These are phyloP conservation scores for Petunia axillaris DNA, from an alignment of 257 asterid genomes.

Conservation along the genomic window DNA sequence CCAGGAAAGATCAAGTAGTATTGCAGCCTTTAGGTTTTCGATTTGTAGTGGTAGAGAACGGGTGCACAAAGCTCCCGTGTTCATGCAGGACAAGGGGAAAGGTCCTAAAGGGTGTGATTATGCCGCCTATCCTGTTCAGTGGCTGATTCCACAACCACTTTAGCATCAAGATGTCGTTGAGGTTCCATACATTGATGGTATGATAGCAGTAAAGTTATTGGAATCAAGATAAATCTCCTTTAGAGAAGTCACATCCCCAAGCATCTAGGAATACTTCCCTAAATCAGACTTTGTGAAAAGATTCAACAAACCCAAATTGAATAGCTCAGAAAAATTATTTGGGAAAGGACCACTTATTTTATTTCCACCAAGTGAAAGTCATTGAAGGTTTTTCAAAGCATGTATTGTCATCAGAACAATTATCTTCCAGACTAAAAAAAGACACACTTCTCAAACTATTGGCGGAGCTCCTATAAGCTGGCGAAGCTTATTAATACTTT, in stretches of 20 bases:
- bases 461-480: no score
- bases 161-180: background rate
- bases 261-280: slow-evolving; percentile 37
- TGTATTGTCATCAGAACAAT: slow-evolving; percentile 28
- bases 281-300: slow-evolving; percentile 30
- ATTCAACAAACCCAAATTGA: slow-evolving; percentile 7
- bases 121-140: no score
- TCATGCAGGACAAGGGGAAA: no score
- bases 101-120: no score
- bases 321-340: slow-evolving; percentile 20
- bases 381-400: slow-evolving; percentile 27
- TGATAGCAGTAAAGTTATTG: background rate
- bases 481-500: no score
- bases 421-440: slow-evolving; percentile 3
- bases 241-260: slow-evolving; percentile 34
- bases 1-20: background rate
- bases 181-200: slow-evolving; percentile 12
- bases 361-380: slow-evolving; percentile 5
- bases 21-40: slow-evolving; percentile 15
- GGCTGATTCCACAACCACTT: no score
- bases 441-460: slow-evolving; percentile 36
- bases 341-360: slow-evolving; percentile 34
- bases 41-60: slow-evolving; percentile 8
- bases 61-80: no score
- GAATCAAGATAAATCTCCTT: slow-evolving; percentile 30